These are phyloP conservation scores for Trichophyton simii DNA, from an alignment of 2,329 filamentous ascomycete species.

Conservation along the genomic window DNA sequence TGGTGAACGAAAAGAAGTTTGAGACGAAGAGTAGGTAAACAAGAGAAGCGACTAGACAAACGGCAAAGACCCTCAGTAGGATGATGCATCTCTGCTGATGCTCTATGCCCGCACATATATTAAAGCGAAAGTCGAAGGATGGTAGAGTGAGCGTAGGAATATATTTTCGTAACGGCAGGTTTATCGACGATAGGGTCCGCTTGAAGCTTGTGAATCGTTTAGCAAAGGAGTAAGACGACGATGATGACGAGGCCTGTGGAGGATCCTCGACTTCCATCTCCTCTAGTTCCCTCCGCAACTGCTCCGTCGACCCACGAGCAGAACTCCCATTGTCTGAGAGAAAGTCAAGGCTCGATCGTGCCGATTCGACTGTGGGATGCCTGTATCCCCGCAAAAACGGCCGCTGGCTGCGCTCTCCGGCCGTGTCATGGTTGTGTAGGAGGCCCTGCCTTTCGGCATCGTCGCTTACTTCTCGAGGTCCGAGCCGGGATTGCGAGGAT, in stretches of 20 bases:
- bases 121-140: constrained; percentile 29
- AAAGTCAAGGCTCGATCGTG: constrained; percentile 49
- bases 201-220: constrained; percentile 46
- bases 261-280: constrained; percentile 79
- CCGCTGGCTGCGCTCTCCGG: constrained; percentile 27
- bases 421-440: constrained; percentile 41
- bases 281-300: constrained; percentile 68
- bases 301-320: constrained; percentile 44
- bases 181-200: constrained; percentile 45
- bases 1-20: constrained; percentile 61
- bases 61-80: constrained; percentile 58
- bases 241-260: constrained; percentile 19
- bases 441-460: constrained; percentile 69
- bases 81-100: constrained; percentile 50
- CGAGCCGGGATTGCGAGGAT: constrained; percentile 38
- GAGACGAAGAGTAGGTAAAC: constrained; percentile 78
- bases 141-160: constrained; percentile 26
- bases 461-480: constrained; percentile 50
- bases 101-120: constrained; percentile 19
- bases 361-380: constrained; percentile 71
- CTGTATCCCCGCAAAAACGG: constrained; percentile 42
- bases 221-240: constrained; percentile 33
- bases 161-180: constrained; percentile 39
- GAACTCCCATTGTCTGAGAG: constrained; percentile 42
- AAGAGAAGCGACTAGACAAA: constrained; percentile 62